phyloP scores from a whole-genome alignment of 2,329 filamentous ascomycete species.

The Paecilomyces fulvus region DNA sequence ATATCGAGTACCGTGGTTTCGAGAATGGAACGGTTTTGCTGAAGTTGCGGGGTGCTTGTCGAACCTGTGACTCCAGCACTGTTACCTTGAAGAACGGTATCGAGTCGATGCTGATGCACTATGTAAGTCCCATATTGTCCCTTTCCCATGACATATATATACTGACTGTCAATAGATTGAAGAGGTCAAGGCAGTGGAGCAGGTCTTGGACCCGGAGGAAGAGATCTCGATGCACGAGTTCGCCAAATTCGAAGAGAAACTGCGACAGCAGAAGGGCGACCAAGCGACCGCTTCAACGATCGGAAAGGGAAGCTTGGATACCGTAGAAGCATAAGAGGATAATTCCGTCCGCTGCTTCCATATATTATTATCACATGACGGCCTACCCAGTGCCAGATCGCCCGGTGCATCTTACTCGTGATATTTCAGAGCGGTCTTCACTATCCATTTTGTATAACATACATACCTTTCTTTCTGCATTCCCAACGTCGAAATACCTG shows the following conservation, averaged over 20 bases:
- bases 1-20: conserved; percentile 93
- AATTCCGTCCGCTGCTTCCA: neutral
- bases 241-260: conserved; percentile 86
- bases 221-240: conserved; percentile 82
- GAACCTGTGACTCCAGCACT: conserved; percentile 93
- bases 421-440: neutral
- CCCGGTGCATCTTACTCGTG: neutral
- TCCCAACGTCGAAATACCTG: neutral
- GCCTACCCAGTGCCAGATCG: neutral
- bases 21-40: conserved; percentile 73
- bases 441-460: neutral
- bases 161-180: conserved; percentile 59
- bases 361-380: neutral
- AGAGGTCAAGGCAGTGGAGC: conserved; percentile 85
- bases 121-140: conserved; percentile 50
- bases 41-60: conserved; percentile 84
- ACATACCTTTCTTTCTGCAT: neutral
- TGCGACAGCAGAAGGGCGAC: conserved; percentile 50
- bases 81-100: conserved; percentile 97
- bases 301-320: conserved; percentile 47
- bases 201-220: conserved; percentile 86
- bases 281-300: conserved; percentile 42
- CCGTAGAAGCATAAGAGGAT: conserved; percentile 22
- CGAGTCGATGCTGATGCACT: conserved; percentile 97
- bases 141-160: conserved; percentile 1